Evolutionary conservation across 2,329 filamentous ascomycete genomes (phyloP), one percentile per base, ranked within the genome.

Genomic region (Fusarium veterinarium): DNA sequence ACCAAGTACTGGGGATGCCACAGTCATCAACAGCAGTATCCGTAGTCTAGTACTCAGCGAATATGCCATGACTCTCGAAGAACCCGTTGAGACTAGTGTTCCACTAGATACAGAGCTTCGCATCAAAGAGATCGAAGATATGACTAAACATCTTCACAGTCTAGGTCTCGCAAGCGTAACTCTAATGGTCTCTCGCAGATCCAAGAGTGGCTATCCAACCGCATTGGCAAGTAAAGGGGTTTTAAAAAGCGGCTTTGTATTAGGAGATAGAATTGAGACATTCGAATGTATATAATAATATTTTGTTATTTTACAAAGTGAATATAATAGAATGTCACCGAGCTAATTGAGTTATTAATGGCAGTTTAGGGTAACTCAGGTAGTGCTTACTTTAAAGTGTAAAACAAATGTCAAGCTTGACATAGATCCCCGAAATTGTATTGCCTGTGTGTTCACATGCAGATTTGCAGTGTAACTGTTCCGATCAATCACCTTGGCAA

Each of bases 141-240:
- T 33, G 3, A 10, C 52, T 1, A 9, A 6, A 1, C 61, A 64
- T 14, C 16, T 64, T 6, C 55, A 64, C 20, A 9, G 8, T 9
- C 31, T 52, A 1, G 38, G 46, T 1, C 33, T 2, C 28, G 12
- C 2, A 9, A 60, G 8, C 20, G 35, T 14, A 35, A 51, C 25
- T 52, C 52, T 17, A 13, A 9, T 19, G 30, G n/a, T 4, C 31
- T 57, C 12, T 23, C 8, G 13, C 5, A 8, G n/a, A 16, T 23
- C 13, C 8, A 16, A 10, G 13, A 16, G 13, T 42, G 40, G 20
- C 20, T 42, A 23, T 42, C 20, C 10, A n/a, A 23, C 12, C n/a
- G 0, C 8, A 9, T 6, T 3, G 4, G 16, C 3, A 23, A 16
- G n/a, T 16, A 8, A 23, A 10, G 9, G 20, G 13, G 5, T 10